phyloP scores from a whole-genome alignment of 1,284 basidiomycete genomes.

The Puccinia sorghi region DNA sequence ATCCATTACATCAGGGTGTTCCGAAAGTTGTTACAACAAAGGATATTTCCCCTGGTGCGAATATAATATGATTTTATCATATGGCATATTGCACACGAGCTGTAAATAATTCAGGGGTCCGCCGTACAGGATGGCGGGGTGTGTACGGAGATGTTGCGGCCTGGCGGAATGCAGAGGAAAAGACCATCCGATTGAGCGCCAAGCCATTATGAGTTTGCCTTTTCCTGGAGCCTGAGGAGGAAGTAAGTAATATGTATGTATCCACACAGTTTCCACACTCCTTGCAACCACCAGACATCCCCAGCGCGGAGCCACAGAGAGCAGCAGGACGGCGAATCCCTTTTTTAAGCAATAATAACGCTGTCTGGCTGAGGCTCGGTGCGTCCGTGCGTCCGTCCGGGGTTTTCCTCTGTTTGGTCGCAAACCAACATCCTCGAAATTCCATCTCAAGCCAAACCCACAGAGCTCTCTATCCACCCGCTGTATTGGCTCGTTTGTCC shows the following conservation, averaged over 20 bases:
- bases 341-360: too few species aligned
- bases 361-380: not conserved
- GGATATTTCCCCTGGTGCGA: too few species aligned
- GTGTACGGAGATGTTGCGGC: conserved; percentile 31
- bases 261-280: not conserved
- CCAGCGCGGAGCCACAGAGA: not conserved
- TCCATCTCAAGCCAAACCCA: not conserved
- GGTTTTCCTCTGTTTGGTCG: not conserved
- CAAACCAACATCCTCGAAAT: not conserved
- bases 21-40: too few species aligned
- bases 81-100: not conserved
- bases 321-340: not conserved
- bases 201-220: not conserved
- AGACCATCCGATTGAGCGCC: conserved; percentile 29
- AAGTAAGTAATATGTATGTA: not conserved
- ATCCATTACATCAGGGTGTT: too few species aligned
- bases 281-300: not conserved
- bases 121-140: not conserved
- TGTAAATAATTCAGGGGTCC: conserved; percentile 1
- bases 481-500: not conserved
- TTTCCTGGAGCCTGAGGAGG: not conserved
- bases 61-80: not conserved
- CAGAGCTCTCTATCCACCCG: not conserved
- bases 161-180: conserved; percentile 7
- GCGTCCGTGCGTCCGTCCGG: too few species aligned